Evolutionary conservation across 2,329 filamentous ascomycete genomes (phyloP).

Genomic region (Fusarium lyarnte): DNA sequence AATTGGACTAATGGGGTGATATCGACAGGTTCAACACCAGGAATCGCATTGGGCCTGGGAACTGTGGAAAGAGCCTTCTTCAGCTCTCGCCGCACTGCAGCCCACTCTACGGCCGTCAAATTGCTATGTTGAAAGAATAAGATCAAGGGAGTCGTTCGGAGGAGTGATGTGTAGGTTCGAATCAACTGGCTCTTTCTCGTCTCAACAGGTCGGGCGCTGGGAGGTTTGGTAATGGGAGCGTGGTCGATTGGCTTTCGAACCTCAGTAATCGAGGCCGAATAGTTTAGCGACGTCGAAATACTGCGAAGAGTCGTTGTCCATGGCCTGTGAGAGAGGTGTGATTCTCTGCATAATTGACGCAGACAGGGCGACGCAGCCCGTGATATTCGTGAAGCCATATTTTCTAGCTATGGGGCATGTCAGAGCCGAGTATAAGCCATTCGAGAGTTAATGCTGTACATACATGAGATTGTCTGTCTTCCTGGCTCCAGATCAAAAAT

Average conservation of each 20-base stretch:
- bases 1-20: constrained; percentile 74
- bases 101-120: constrained; percentile 72
- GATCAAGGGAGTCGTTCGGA: constrained; percentile 85
- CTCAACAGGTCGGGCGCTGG: constrained; percentile 85
- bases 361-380: constrained; percentile 35
- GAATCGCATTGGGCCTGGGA: constrained; percentile 42
- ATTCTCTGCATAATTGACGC: constrained; percentile 38
- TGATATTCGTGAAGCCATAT: constrained; percentile 41
- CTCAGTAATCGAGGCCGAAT: constrained; percentile 40
- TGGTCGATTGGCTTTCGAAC: constrained; percentile 56
- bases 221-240: constrained; percentile 78
- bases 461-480: constrained; percentile 20
- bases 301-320: constrained; percentile 35
- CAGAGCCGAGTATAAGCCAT: background rate
- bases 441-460: background rate
- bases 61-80: constrained; percentile 56
- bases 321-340: constrained; percentile 20
- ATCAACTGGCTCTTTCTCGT: constrained; percentile 90
- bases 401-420: background rate
- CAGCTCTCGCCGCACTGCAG: constrained; percentile 56
- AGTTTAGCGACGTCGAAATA: constrained; percentile 43
- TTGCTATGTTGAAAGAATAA: constrained; percentile 82
- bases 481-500: constrained; percentile 33
- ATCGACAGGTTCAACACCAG: constrained; percentile 50
- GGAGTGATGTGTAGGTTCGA: constrained; percentile 85